Evolutionary conservation across 2,329 filamentous ascomycete genomes (phyloP), one percentile per base, ranked within the genome.

Genomic region (Arthrobotrys conoides): DNA sequence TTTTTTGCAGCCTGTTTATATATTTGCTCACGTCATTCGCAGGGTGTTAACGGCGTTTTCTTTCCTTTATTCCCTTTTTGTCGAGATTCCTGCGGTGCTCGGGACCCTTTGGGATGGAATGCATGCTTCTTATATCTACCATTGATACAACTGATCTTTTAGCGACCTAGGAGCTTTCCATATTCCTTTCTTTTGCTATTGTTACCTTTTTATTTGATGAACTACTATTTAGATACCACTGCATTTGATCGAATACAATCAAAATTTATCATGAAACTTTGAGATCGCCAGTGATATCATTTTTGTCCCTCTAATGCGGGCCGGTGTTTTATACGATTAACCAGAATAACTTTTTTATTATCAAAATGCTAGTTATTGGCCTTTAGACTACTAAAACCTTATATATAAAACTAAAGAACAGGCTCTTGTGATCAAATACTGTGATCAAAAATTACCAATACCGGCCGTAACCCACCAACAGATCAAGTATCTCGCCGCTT

Each of bases 1-100:
- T 68, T 27, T 30, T 18, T 44, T 36, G 12, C 16, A 41, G 8
- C 36, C 27, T 24, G 38, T 65, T 67, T 33, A 65, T n/a, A 33
- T n/a, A 5, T 49, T 41, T 24, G 38, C 59, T 67, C 46, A 65
- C 24, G 22, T 22, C 72, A 76, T 71, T 41, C 73, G 61, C 67
- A 71, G 33, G 73, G 73, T 51, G 73, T 77, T 71, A 27, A 41
- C 18, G 73, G 73, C 20, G 73, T 72, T 72, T 38, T 48, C 14
- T 63, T 72, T 48, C 38, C 14, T 55, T 22, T 14, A 20, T 66
- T 66, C 38, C 36, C 18, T 44, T 27, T 65, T 63, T 41, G 22
- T 46, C n/a, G 10, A 38, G 38, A 24, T 63, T 53, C 33, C 10
- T 61, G 22, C 38, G 38, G 38, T 41, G 38, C 38, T 41, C 14